phyloP scores from a whole-genome alignment of 305 asterid genomes.

The Ilex paraguariensis region DNA sequence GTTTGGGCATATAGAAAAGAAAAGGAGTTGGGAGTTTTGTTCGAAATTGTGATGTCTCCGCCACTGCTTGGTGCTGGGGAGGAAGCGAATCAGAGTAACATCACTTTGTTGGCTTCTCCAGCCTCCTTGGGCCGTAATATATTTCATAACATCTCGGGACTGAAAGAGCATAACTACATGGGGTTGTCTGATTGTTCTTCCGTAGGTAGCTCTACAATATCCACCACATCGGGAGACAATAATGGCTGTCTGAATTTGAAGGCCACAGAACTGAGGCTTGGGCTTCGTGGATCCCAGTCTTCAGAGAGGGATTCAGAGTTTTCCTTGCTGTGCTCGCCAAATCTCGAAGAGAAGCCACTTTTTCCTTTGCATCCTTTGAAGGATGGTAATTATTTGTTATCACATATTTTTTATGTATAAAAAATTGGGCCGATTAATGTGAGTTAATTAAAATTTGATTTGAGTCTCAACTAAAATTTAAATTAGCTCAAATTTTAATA shows the following conservation, averaged over 20 bases:
- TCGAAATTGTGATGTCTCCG: constrained; percentile 44
- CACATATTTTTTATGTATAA: background rate
- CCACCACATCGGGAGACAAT: constrained; percentile 27
- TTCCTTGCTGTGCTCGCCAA: constrained; percentile 15
- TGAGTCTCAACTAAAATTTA: too few species aligned
- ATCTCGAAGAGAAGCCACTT: constrained; percentile 37
- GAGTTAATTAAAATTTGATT: too few species aligned
- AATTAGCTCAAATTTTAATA: too few species aligned
- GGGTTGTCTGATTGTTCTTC: constrained; percentile 64
- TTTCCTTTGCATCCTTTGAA: constrained; percentile 42
- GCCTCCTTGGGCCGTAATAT: constrained; percentile 28
- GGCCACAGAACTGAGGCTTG: constrained; percentile 45
- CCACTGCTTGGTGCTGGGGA: constrained; percentile 36
- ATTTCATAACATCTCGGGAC: constrained; percentile 30
- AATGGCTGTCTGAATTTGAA: constrained; percentile 28
- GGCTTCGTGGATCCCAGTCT: constrained; percentile 43
- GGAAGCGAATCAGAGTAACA: constrained; percentile 37
- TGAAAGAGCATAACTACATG: constrained; percentile 61
- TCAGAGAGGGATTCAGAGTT: constrained; percentile 32
- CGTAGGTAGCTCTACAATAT: constrained; percentile 44
- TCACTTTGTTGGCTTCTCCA: constrained; percentile 42
- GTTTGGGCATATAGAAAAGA: background rate
- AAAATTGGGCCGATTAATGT: too few species aligned
- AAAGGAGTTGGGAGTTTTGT: constrained; percentile 16
- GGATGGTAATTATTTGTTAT: constrained; percentile 17